phyloP scores from a whole-genome alignment of 805 yeast genomes.

The Maudiozyma bulderi region DNA sequence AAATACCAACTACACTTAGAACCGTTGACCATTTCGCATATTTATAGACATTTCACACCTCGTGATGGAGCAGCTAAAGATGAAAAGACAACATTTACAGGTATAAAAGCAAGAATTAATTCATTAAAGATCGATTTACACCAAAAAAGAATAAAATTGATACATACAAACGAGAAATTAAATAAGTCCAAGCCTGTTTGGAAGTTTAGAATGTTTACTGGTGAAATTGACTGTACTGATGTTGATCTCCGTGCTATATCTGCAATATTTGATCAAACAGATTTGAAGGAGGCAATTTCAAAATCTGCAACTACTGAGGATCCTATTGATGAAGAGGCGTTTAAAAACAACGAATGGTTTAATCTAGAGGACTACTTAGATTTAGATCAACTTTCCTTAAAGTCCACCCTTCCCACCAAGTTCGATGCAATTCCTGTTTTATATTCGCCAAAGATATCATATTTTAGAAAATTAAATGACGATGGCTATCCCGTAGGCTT shows the following conservation, averaged over 20 bases:
- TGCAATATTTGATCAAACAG: constrained; percentile 52
- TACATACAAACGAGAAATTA: constrained; percentile 36
- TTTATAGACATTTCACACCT: constrained; percentile 49
- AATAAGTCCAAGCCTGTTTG: constrained; percentile 36
- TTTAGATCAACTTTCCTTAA: constrained; percentile 41
- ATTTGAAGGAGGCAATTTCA: constrained; percentile 34
- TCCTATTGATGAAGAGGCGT: constrained; percentile 1
- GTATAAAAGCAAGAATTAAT: constrained; percentile 50
- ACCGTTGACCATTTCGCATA: constrained; percentile 64
- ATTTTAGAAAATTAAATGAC: constrained; percentile 44
- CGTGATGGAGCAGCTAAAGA: constrained; percentile 33
- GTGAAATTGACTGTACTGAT: constrained; percentile 57
- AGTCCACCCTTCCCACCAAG: constrained; percentile 32
- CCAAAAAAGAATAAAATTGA: constrained; percentile 38
- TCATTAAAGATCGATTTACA: constrained; percentile 52
- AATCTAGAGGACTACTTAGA: constrained; percentile 72
- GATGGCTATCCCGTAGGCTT: constrained; percentile 34
- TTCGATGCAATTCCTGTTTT: constrained; percentile 39
- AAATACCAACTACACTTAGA: constrained; percentile 61
- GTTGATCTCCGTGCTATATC: constrained; percentile 62
- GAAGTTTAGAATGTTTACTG: constrained; percentile 52
- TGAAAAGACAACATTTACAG: constrained; percentile 39
- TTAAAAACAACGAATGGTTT: constrained; percentile 42
- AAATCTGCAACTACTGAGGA: neutral
- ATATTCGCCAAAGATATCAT: constrained; percentile 50